Base-by-base conservation (phyloP, 768 basidiomycete species). In the Leccinum rimulosum region DNA sequence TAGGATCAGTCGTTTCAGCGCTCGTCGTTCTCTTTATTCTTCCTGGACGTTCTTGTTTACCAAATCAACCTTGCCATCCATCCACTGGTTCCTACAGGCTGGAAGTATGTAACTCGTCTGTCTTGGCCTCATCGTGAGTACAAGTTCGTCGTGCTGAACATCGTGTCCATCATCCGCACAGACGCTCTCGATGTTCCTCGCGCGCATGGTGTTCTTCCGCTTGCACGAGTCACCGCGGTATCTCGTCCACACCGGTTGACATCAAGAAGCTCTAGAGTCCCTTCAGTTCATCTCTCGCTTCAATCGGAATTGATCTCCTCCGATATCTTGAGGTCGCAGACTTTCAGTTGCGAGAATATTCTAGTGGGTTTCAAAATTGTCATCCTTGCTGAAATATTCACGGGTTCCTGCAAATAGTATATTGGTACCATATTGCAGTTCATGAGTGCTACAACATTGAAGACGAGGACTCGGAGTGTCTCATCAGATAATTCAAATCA, bases 211-310 rank as follows among this genome's bases (percentile, higher is more conserved):
- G 10, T 87, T 98, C 72, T 97, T 98, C 81, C 86, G 88, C 19
- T 77, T 99, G 6, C 89, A 98, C 72, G 96, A 99, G 74, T 95
- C 94, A 0, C 95, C 97, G 2, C 85, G 94, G 25, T 98, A 88
- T 70, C 87, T 99, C 59, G 93, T 96, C 5, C 88, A 94, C 50
- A 87, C 91, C 0, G 93, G 94, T 15, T 83, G 93, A 48, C 87
- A 84, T 35, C 82, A 85, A 36, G 95, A 97, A 64, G 96, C 95
- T 0, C 74, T 96, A 36, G 83, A 90, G 63, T 87, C 87, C 0
- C 80, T 99, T 0, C 87, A 88, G 64, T 75, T 91, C 63, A 98
- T 99, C 48, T 91, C 91, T 3, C 81, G 80, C 33, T 93, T 90
- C 75, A 98, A 98, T n/a, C n/a, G n/a, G n/a, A n/a, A n/a, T n/a